Evolutionary conservation across 1,284 basidiomycete species (phyloP).

Genomic region (Cryptococcus sp.): DNA sequence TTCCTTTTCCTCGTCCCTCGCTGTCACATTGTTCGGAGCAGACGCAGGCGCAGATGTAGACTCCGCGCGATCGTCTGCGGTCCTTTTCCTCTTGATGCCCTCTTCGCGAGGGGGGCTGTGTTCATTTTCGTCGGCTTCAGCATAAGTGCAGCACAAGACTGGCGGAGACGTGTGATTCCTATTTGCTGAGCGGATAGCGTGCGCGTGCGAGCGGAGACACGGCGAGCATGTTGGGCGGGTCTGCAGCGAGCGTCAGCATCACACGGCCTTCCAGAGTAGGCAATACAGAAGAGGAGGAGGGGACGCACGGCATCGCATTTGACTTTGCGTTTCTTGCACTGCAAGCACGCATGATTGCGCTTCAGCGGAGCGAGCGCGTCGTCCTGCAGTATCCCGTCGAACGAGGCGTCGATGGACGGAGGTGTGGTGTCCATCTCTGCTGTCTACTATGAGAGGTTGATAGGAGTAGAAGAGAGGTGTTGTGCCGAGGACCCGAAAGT

Average conservation of each 20-base stretch:
- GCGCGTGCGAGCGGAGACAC: slow-evolving; percentile 47
- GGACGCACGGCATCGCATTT: slow-evolving; percentile 45
- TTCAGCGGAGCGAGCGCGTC: slow-evolving; percentile 47
- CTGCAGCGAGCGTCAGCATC: slow-evolving; percentile 10
- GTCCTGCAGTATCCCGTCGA: slow-evolving; percentile 40
- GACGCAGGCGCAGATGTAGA: background rate
- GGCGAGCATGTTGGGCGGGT: slow-evolving; percentile 42
- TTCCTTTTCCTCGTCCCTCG: slow-evolving; percentile 30
- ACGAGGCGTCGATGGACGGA: slow-evolving; percentile 19
- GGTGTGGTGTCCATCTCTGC: slow-evolving; percentile 16
- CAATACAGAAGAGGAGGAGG: background rate
- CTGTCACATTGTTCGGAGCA: too few relatives aligned
- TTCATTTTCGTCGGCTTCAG: slow-evolving; percentile 28
- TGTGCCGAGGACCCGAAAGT: background rate
- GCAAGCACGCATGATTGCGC: slow-evolving; percentile 48
- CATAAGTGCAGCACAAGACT: slow-evolving; percentile 36
- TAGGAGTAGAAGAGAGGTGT: background rate
- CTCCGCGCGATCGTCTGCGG: slow-evolving; percentile 9
- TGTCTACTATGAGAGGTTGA: background rate
- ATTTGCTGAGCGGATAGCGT: slow-evolving; percentile 44
- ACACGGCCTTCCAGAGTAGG: background rate
- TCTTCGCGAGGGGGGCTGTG: too few relatives aligned
- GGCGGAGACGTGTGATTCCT: slow-evolving; percentile 36
- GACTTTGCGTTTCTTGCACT: slow-evolving; percentile 51
- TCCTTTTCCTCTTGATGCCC: background rate